Base-by-base conservation (phyloP, 768 basidiomycete genomes). In the Phlebiopsis flavidoalba region DNA sequence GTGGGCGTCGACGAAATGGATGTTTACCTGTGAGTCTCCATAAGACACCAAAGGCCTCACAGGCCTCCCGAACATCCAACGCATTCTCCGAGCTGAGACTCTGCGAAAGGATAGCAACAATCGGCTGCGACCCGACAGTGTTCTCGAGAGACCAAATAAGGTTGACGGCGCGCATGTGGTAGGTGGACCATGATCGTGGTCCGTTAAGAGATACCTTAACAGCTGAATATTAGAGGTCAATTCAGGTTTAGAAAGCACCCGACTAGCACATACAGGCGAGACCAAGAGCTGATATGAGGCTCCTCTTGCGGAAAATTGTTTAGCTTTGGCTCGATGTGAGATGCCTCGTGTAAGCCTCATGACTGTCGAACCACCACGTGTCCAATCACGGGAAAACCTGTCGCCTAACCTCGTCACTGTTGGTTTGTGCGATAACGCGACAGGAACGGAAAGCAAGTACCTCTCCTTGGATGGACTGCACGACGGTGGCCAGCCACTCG, bases 31-130 rank as follows among this genome's bases (percentile, higher is more conserved):
- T 89, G 60, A 95, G 74, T 60, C 94, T 82, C 96, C 96, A 99
- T 6, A 99, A 75, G 3, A 91, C 84, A 2, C 96, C 95, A 71
- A 99, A 98, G 0, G 90, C 91, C 65, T 96, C 91, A 68, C 87
- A 91, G 1, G 86, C 83, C 19, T 83, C 81, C 17, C 81, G 74
- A 2, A 80, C 74, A 46, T 78, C 77, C 1, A 69, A 68, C 7
- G 76, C 72, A 35, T 85, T 79, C 0, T 79, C 69, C 7, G 86
- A 82, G 10, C 80, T 80, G 76, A 98, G 81, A 15, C 80, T 82
- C 60, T 87, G 82, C 0, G 93, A 83, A 33, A 98, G 74, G 48
- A 93, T 87, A 5, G 91, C 85, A 68, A 95, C 92, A 8, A 95
- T 83, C 67, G 89, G 82, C 31, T 82, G 78, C 14, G 78, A 77